Conservation (phyloP, 2,329 filamentous ascomycete species). For the Plectosphaerella sp. region DNA sequence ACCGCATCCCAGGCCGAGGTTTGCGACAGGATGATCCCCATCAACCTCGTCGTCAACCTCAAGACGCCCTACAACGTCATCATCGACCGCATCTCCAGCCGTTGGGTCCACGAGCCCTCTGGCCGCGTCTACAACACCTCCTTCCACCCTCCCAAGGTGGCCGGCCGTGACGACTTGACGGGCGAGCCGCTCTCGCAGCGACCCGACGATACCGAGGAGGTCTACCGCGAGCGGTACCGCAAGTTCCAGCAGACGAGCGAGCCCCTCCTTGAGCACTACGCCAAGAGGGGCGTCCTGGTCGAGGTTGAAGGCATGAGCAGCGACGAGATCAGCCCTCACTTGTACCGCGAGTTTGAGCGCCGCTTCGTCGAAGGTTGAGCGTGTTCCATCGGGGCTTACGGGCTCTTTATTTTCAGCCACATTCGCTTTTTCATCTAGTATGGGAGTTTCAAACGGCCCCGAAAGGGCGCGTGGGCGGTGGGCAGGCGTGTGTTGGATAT, state of each 20-base stretch:
- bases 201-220: constrained; percentile 79
- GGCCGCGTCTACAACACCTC: constrained; percentile 93
- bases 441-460: neutral
- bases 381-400: neutral
- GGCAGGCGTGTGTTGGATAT: no score
- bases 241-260: constrained; percentile 86
- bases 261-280: constrained; percentile 85
- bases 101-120: constrained; percentile 90
- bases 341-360: constrained; percentile 76
- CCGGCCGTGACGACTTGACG: constrained; percentile 83
- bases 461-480: no score
- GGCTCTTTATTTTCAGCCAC: neutral
- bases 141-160: constrained; percentile 80
- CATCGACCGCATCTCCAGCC: constrained; percentile 80
- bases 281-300: constrained; percentile 76
- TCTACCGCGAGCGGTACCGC: constrained; percentile 74
- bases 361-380: constrained; percentile 48
- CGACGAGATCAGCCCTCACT: constrained; percentile 90
- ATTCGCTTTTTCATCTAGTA: neutral
- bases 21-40: constrained; percentile 79
- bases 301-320: constrained; percentile 85
- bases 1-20: constrained; percentile 75
- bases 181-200: constrained; percentile 81
- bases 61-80: constrained; percentile 84
- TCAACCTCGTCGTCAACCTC: constrained; percentile 88